Evolutionary conservation across 2,329 filamentous ascomycete species (phyloP), one percentile per base, ranked within the genome.

Genomic region (Colletotrichum incanum): DNA sequence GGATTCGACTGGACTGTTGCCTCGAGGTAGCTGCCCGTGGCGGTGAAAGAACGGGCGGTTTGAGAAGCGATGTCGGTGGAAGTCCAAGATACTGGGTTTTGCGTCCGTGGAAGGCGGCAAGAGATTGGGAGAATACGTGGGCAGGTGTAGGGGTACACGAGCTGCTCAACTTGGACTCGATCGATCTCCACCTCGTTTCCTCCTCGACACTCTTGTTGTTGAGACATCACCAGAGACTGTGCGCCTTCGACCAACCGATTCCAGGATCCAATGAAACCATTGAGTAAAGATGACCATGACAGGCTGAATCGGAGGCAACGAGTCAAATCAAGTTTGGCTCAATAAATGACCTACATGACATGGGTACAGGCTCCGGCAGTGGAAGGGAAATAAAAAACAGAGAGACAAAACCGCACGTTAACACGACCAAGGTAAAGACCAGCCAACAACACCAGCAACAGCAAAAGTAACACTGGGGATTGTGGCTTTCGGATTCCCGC

Each of bases 401-500:
- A 45, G 43, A 23, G 6, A 37, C 5, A 8, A 23, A 55, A n/a
- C 23, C 43, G 28, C 37, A 59, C 18, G 62, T 26, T 3, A 60
- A 37, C 12, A 59, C 34, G 11, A 47, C 23, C 34, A 54, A 64
- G 31, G 18, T 60, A 5, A 70, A 14, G 20, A 65, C 16, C 14
- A 50, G 26, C 43, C 60, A 59, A 20, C 65, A 70, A n/a, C 65
- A 60, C n/a, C 52, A 49, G 34, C 28, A 72, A 4, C 68, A 68
- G 37, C 58, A 59, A 18, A 50, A 68, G 68, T 47, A 68, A 39
- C 39, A 59, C 18, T 31, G 39, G 11, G 37, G 20, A 11, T 60
- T n/a, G 26, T 39, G 41, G 26, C 41, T 20, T 26, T 14, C 43
- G 4, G 26, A 14, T 16, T 59, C 54, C n/a, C 23, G 50, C 11